Conservation (phyloP, 768 basidiomycete species). For the Russula ochroleuca region DNA sequence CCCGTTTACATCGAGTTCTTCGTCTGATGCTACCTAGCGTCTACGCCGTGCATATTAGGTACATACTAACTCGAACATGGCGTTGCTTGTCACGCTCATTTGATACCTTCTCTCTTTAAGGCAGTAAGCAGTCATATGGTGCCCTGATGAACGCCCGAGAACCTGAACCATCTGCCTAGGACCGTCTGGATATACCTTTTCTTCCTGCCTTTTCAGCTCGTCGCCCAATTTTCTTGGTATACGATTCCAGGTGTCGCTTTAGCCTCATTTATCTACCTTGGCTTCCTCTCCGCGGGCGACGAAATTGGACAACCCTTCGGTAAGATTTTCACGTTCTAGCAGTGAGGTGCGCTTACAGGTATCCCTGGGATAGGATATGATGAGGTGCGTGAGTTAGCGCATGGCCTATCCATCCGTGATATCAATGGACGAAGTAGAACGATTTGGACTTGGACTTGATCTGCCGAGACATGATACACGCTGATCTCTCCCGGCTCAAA, state of each 20-base stretch:
- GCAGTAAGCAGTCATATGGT: slow-evolving; percentile 7
- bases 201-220: slow-evolving; percentile 73
- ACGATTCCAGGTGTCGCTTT: slow-evolving; percentile 63
- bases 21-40: slow-evolving; percentile 39
- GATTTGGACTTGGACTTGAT: slow-evolving; percentile 66
- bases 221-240: slow-evolving; percentile 56
- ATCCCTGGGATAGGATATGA: slow-evolving; percentile 46
- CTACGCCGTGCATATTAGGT: slow-evolving; percentile 61
- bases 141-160: not conserved
- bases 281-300: slow-evolving; percentile 67
- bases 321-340: slow-evolving; percentile 30
- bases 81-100: not conserved
- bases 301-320: slow-evolving; percentile 69
- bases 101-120: not conserved
- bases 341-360: not conserved
- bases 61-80: slow-evolving; percentile 2
- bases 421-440: slow-evolving; percentile 40
- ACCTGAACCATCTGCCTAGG: slow-evolving; percentile 30
- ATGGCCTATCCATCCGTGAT: not conserved
- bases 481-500: slow-evolving; percentile 54
- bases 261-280: slow-evolving; percentile 70
- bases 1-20: not conserved
- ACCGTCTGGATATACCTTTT: slow-evolving; percentile 73
- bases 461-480: slow-evolving; percentile 51
- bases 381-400: slow-evolving; percentile 39